Evolutionary conservation across 2,329 filamentous ascomycete genomes (phyloP), one percentile per base, ranked within the genome.

Genomic region (Aspergillus aculeatinus): DNA sequence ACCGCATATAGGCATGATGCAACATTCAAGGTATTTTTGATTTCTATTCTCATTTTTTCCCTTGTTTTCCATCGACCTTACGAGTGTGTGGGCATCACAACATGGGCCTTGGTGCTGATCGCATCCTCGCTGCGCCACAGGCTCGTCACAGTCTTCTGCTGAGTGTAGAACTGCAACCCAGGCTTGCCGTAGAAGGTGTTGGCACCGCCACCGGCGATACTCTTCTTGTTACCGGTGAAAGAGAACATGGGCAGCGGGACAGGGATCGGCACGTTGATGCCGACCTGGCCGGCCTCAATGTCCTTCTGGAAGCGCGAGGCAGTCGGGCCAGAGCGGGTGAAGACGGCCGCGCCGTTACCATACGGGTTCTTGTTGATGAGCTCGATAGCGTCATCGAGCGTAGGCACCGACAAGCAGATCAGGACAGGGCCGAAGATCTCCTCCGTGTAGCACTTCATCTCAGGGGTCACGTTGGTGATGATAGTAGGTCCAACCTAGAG

Each of bases 111-210:
- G 67, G 88, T 90, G 58, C 87, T 88, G 52, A 95, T 85, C 0
- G 92, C 93, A 79, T 97, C 93, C 71, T 93, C 87, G 62, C 85
- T 87, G 72, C 87, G 87, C 95, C 95, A 99, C 74, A 96, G 80
- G 67, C 91, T 89, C 56, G 95, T 99, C 52, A 99, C 95, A 2
- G 95, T 99, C 90, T 99, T 98, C 73, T 90, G 85, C 80, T 98
- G 95, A 3, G 95, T 99, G 79, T 96, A 98, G 75, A 99, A 99
- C 74, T 90, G 88, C 74, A 99, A 79, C 25, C 94, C 95, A 0
- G 92, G 91, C 78, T 91, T 90, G 67, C 95, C 95, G 79, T 99
- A 99, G 76, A 99, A 98, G 16, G 92, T 96, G 80, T 86, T 96
- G 42, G 91, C 90, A 62, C 95, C 94, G 55, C 93, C 93, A 57